phyloP scores from a whole-genome alignment of 331 rosid genomes.

The Quercus tomentella region DNA sequence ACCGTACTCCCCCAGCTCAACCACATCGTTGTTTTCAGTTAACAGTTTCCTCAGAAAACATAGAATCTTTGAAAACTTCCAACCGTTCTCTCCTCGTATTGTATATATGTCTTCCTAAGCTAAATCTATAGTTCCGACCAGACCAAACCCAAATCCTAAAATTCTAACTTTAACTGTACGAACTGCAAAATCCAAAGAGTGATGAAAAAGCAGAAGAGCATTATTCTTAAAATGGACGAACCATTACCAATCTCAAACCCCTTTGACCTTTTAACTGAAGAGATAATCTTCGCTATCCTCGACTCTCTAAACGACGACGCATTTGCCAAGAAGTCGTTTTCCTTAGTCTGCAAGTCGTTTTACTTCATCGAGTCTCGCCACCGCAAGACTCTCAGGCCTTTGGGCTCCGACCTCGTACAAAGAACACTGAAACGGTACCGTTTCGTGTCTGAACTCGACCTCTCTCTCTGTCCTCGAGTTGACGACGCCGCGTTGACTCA shows the following conservation, averaged over 20 bases:
- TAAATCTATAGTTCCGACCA: too few relatives aligned
- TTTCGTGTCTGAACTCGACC: constrained; percentile 37
- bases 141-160: too few relatives aligned
- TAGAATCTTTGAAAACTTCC: too few relatives aligned
- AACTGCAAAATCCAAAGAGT: background rate
- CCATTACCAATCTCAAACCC: too few relatives aligned
- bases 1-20: background rate
- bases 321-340: constrained; percentile 52
- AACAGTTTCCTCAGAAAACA: background rate
- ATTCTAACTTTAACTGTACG: background rate
- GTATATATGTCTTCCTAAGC: too few relatives aligned
- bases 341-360: constrained; percentile 59
- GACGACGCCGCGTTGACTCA: constrained; percentile 33
- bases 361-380: constrained; percentile 61
- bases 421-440: constrained; percentile 47
- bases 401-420: constrained; percentile 55
- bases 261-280: constrained; percentile 61
- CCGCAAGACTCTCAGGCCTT: constrained; percentile 57
- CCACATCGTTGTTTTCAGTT: background rate
- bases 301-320: constrained; percentile 47
- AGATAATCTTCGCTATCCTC: constrained; percentile 60
- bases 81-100: too few relatives aligned
- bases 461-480: constrained; percentile 70
- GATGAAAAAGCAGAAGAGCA: background rate
- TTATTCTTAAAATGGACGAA: too few relatives aligned